Evolutionary conservation across 768 basidiomycete species (phyloP), one percentile per base, ranked within the genome.

Genomic region (Mycena sanguinolenta): DNA sequence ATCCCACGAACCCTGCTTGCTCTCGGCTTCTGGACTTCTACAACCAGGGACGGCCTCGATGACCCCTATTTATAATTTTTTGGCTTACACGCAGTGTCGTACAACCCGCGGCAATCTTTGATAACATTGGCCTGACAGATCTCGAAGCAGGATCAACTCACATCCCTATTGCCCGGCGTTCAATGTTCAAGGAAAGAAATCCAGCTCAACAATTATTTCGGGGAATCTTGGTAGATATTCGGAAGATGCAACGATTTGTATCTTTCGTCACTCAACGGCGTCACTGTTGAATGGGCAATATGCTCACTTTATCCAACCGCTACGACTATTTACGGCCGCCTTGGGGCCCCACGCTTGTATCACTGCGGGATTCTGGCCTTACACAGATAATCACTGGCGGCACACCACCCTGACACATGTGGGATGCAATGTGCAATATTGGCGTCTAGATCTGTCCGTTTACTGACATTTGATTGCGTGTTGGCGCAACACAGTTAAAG

Each of bases 391-490:
- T 34, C 55, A 12, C 34, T 36, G 55, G 55, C 55, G 19, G 34
- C 55, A 23, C 32, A 57, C 55, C 55, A 57, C 55, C 23, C n/a
- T 57, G 55, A 57, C 55, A 57, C 32, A 36, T 57, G 32, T 57
- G 32, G 55, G 44, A 23, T 46, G 32, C 23, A 38, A n/a, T n/a
- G n/a, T n/a, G n/a, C n/a, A n/a, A 55, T 55, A 36, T 6, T 57
- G 19, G 32, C 54, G 21, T 57, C 55, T 36, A 57, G 32, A 59
- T 44, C 39, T 44, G 39, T 59, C 58, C 16, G 27, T 59, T 58
- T 59, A 44, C 39, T 59, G 58, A 59, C 39, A 27, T 59, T 44
- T 59, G 58, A 44, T 59, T 59, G 39, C 58, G 27, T 58, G 57
- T 58, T 58, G 39, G 27, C 25, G 39, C 9, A 19, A 59, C 58